Base-by-base conservation (phyloP, 768 basidiomycete genomes). In the Collybia sp. region DNA sequence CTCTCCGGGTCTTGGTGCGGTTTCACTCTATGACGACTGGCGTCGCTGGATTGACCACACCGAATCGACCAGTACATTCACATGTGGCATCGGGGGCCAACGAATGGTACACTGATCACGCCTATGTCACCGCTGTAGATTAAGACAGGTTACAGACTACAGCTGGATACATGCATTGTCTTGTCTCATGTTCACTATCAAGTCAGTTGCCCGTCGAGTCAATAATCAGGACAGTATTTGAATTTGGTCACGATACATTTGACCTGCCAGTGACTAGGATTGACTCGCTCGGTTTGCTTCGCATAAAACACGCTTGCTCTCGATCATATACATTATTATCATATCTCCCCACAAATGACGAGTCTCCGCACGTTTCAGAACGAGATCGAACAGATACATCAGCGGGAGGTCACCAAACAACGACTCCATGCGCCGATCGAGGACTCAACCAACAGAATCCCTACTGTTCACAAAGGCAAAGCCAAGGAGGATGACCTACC, bases 301-400 rank as follows among this genome's bases (percentile, higher is more conserved):
- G 25, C 25, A 25, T 25, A 25, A 25, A 25, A 25, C 25, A 25
- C 25, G 25, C 25, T 25, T 25, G 25, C 8, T 25, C 25, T 25
- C 25, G 25, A 25, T 25, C 42, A 20, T 20, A 36, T 13, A 5
- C 6, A 25, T 18, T 11, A 9, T 47, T 18, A 11, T 42, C 8
- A 18, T 19, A 20, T 18, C 17, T 45, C 37, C n/a, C 35, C 50
- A 62, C 46, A 43, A n/a, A 80, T 80, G 79, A 72, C 79, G 12
- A 77, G 68, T 45, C 63, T 83, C 53, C 75, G 77, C 33, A 74
- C 73, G 12, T 83, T 85, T 55, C 88, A 91, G 63, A 75, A 65
- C 55, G 86, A 88, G 65, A 91, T 90, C 50, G 82, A 89, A 50
- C 79, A 85, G 53, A 85, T 89, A 56, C 79, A 81, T 47, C 70